Evolutionary conservation across 169 alveolate species (phyloP).

Genomic region (Cryptosporidium andersoni): DNA sequence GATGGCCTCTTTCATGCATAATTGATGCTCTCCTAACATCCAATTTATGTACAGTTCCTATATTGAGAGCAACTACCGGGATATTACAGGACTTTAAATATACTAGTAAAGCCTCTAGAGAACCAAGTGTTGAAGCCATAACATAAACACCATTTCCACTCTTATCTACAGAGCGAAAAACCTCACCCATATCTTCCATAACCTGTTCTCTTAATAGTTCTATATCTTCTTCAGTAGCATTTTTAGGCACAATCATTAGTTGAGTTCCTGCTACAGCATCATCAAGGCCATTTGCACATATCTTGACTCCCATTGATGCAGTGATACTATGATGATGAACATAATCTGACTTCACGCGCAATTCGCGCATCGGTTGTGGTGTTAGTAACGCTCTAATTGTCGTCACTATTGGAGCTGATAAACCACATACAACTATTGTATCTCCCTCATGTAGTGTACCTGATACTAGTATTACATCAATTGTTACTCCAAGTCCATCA

Average conservation of each 20-base stretch:
- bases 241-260: conserved; percentile 83
- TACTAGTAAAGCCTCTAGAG: conserved; percentile 97
- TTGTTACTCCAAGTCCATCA: conserved; percentile 98
- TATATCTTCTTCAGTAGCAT: conserved; percentile 70
- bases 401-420: conserved; percentile 96
- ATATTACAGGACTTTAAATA: conserved; percentile 92
- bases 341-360: conserved; percentile 98
- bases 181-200: conserved; percentile 90
- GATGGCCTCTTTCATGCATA: conserved; percentile 91
- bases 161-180: conserved; percentile 90
- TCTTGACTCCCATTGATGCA: conserved; percentile 96
- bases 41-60: conserved; percentile 98
- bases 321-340: conserved; percentile 89
- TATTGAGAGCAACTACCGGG: conserved; percentile 96
- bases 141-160: conserved; percentile 97
- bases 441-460: conserved; percentile 95
- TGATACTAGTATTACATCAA: conserved; percentile 97
- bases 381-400: conserved; percentile 96
- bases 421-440: conserved; percentile 94
- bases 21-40: conserved; percentile 96
- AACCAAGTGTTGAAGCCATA: conserved; percentile 98
- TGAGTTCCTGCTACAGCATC: conserved; percentile 97
- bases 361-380: conserved; percentile 99
- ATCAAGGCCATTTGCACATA: conserved; percentile 95
- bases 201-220: conserved; percentile 88